A percentile compares a stretch with the other conserved stretches of the same genome.
phyloP scores from a whole-genome alignment of 169 alveolate species.

The Plasmodium malariae region DNA sequence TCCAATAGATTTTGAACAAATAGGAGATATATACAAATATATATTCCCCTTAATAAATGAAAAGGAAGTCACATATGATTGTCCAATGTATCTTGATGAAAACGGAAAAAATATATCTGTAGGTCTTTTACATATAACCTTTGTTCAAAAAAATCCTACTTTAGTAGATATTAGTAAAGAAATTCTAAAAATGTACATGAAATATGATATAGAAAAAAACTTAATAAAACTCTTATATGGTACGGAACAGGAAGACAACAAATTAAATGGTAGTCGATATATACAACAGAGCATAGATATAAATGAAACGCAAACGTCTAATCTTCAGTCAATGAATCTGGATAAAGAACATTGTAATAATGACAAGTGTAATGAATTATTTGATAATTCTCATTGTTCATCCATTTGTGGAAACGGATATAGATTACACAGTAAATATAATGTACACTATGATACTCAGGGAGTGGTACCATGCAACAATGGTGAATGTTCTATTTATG shows the following conservation, averaged over 20 bases:
- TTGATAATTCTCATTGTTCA: slow-evolving; percentile 45
- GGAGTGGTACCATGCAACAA: slow-evolving; percentile 49
- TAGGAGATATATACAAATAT: slow-evolving; percentile 49
- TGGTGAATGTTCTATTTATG: slow-evolving; percentile 52
- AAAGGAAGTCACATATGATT: slow-evolving; percentile 18
- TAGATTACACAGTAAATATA: slow-evolving; percentile 29
- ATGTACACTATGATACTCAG: slow-evolving; percentile 13
- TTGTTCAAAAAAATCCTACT: slow-evolving; percentile 15
- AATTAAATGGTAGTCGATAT: neutral
- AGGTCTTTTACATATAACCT: slow-evolving; percentile 19
- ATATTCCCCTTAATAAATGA: slow-evolving; percentile 42
- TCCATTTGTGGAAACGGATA: slow-evolving; percentile 51
- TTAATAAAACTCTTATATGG: slow-evolving; percentile 33
- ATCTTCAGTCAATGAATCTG: slow-evolving; percentile 6
- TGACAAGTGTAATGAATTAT: slow-evolving; percentile 26
- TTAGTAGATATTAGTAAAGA: slow-evolving; percentile 26
- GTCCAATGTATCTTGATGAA: slow-evolving; percentile 47
- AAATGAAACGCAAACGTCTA: slow-evolving; percentile 14
- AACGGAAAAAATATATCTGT: slow-evolving; percentile 10
- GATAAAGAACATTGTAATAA: slow-evolving; percentile 38
- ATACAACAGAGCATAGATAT: slow-evolving; percentile 15
- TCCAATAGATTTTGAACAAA: slow-evolving; percentile 31
- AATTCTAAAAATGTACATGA: slow-evolving; percentile 31
- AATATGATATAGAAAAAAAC: slow-evolving; percentile 29
- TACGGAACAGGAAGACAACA: neutral